Base-by-base conservation (phyloP, 148 eudicot species). In the Rhododendron henanense region DNA sequence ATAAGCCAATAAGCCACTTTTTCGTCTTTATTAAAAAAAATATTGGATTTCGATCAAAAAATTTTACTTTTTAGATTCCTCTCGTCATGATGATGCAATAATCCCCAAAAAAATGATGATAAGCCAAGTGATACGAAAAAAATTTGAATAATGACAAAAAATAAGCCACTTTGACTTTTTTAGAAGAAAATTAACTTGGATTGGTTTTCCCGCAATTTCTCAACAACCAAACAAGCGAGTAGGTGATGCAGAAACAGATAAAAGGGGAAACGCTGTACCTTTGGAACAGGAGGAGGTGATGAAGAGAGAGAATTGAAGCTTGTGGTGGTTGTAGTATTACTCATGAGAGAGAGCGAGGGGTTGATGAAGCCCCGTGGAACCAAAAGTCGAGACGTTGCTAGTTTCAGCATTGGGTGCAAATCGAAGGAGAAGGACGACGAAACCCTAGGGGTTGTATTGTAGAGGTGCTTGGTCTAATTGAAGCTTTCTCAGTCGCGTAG, bases 261-360 rank as follows among this genome's bases (percentile, higher is more conserved):
- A 63, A 81, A 37, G 37, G 4, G 21, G 33, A 28, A n/a, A 31
- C 8, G 8, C 6, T 10, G 16, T 13, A 39, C 59, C 94, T 91
- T 92, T 15, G 63, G 23, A 57, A 15, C 90, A 65, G 89, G 86
- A 85, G 82, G 84, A 47, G 50, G 11, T 57, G 77, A 83, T 13
- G 85, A 25, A 85, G 90, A 78, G 78, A 86, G 44, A 44, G 89
- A 84, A 41, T 76, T 31, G 2, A 91, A 57, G 37, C 78, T 75
- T 21, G 4, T 47, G 35, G 59, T 81, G 14, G 79, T 47, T 84
- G 39, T 79, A 2, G 35, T 21, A 35, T 79, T 85, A 78, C 50
- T 45, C 50, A 80, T 79, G 48, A 80, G 84, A 16, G 87, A 85
- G 67, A 80, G 45, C n/a, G 84, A 80, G 1, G 84, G 79, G 10